Conservation (phyloP, 352 stramenopile species). For the Aphanomyces euteiches region DNA sequence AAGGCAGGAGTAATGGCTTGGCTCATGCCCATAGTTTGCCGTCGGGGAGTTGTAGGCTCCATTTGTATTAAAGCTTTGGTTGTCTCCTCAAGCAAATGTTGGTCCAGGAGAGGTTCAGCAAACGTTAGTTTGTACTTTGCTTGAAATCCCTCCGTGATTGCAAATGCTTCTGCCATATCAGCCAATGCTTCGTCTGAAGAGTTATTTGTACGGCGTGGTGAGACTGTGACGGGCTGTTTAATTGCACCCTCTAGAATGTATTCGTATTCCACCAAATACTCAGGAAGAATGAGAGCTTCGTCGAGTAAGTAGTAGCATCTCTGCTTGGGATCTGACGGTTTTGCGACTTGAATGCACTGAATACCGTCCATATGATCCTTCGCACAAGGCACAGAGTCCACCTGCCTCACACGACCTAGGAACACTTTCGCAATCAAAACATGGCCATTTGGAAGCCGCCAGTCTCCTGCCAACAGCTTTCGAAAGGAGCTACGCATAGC, state of each 20-base stretch:
- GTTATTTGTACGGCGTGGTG: not conserved
- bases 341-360: conserved; percentile 54
- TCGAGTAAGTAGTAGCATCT: conserved; percentile 81
- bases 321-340: conserved; percentile 39
- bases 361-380: conserved; percentile 37
- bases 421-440: conserved; percentile 84
- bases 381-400: conserved; percentile 34
- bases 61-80: conserved; percentile 27
- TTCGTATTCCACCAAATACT: conserved; percentile 85
- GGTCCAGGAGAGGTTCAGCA: conserved; percentile 23
- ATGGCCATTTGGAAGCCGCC: conserved; percentile 34
- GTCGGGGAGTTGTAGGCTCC: conserved; percentile 19
- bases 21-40: conserved; percentile 12
- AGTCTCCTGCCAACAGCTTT: not conserved
- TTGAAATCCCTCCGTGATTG: conserved; percentile 18
- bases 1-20: conserved; percentile 5
- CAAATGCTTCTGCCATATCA: conserved; percentile 26
- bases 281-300: conserved; percentile 66
- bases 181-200: conserved; percentile 22
- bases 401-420: conserved; percentile 56
- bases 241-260: conserved; percentile 38
- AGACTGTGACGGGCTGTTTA: conserved; percentile 1
- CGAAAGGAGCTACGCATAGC: conserved; percentile 14
- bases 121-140: conserved; percentile 26
- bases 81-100: conserved; percentile 29